A percentile compares a stretch with the other conserved stretches of the same genome.
These are phyloP conservation scores for Triticum urartu DNA, from an alignment of 176 grass and related monocot species.

Conservation along the genomic window DNA sequence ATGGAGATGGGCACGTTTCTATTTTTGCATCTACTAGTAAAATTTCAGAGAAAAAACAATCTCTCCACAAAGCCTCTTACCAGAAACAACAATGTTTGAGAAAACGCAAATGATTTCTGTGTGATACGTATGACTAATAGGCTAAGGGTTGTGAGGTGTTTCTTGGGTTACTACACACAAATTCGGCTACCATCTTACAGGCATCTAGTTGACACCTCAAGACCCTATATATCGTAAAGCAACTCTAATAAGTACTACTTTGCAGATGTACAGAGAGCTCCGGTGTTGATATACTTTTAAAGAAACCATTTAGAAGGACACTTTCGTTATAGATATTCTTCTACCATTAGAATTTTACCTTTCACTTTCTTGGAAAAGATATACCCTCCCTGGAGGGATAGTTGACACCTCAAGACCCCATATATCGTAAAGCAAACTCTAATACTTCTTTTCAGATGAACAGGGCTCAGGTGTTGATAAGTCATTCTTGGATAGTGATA, in stretches of 20 bases:
- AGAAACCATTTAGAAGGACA: neutral
- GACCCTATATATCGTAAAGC: neutral
- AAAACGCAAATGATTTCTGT: neutral
- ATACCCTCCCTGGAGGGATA: neutral
- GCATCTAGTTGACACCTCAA: constrained; percentile 9
- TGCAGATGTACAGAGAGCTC: neutral
- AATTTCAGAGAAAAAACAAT: too few relatives aligned
- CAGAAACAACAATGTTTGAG: neutral
- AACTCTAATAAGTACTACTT: neutral
- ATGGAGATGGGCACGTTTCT: constrained; percentile 5
- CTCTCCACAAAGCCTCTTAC: neutral
- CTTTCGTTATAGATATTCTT: neutral
- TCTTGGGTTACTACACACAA: constrained; percentile 6
- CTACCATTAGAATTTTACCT: neutral
- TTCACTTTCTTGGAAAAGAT: constrained; percentile 31
- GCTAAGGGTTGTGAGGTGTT: neutral
- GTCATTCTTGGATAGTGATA: constrained; percentile 31
- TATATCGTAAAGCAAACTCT: neutral
- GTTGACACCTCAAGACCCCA: neutral
- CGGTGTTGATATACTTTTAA: neutral
- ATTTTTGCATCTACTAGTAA: neutral
- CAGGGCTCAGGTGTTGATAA: neutral
- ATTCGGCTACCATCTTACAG: neutral
- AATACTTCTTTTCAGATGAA: neutral
- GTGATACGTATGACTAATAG: neutral